Evolutionary conservation across 768 basidiomycete species (phyloP).

Genomic region (Tubosaeta sp.): DNA sequence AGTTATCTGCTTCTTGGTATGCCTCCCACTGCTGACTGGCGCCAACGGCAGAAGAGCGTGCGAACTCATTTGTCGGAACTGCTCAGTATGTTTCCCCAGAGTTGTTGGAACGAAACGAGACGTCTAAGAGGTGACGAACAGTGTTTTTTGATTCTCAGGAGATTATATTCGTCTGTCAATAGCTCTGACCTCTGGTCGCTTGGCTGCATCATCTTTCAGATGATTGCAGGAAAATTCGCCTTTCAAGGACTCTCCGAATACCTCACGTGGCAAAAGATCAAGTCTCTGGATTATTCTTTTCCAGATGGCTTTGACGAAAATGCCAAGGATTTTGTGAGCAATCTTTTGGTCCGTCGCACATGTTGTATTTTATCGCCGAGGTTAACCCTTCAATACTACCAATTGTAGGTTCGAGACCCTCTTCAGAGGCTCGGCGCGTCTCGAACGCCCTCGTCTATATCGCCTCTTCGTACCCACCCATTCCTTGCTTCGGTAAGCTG

Average conservation of each 20-base stretch:
- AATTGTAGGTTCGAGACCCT: slow-evolving; percentile 55
- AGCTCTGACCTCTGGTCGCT: slow-evolving; percentile 96
- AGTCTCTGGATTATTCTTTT: slow-evolving; percentile 80
- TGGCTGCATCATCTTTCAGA: slow-evolving; percentile 91
- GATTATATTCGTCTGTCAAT: background rate
- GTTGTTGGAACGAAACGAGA: slow-evolving; percentile 68
- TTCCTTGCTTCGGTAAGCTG: slow-evolving; percentile 61
- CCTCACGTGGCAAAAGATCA: slow-evolving; percentile 93
- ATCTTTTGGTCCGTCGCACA: slow-evolving; percentile 54
- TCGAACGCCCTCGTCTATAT: slow-evolving; percentile 36
- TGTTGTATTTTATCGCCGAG: background rate
- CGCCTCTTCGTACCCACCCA: slow-evolving; percentile 51
- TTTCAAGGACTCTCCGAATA: slow-evolving; percentile 92
- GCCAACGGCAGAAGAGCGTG: slow-evolving; percentile 40
- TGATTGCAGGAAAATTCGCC: slow-evolving; percentile 87
- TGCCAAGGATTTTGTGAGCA: slow-evolving; percentile 75
- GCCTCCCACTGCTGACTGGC: background rate
- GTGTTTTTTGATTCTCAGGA: background rate
- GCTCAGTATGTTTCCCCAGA: slow-evolving; percentile 90
- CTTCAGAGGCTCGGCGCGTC: slow-evolving; percentile 54
- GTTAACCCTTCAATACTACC: slow-evolving; percentile 1
- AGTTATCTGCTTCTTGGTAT: slow-evolving; percentile 18
- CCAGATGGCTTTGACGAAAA: slow-evolving; percentile 81
- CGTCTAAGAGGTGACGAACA: slow-evolving; percentile 60
- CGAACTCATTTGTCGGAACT: slow-evolving; percentile 82